Evolutionary conservation across 768 basidiomycete genomes (phyloP).

Genomic region (Tylopilus sp.): DNA sequence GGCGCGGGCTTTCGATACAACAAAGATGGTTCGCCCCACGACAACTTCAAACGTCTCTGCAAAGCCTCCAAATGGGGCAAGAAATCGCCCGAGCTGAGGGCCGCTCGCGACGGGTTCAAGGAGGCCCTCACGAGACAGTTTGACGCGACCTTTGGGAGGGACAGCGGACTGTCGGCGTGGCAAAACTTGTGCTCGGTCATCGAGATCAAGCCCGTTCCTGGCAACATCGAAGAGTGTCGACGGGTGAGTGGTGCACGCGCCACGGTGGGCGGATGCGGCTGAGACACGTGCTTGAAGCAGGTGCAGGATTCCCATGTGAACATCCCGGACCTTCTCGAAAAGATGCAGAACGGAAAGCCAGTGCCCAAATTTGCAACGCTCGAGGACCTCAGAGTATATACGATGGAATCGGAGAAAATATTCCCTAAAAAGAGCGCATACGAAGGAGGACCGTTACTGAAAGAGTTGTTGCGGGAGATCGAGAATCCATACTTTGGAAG

Average conservation of each 20-base stretch:
- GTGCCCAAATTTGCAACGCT: conserved; percentile 26
- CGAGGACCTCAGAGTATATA: conserved; percentile 25
- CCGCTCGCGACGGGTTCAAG: conserved; percentile 4
- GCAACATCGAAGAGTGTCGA: conserved; percentile 12
- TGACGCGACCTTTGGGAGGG: conserved; percentile 20
- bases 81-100: not conserved
- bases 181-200: conserved; percentile 23
- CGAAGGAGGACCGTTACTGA: conserved; percentile 30
- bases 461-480: conserved; percentile 30
- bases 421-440: conserved; percentile 28
- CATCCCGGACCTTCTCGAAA: conserved; percentile 32
- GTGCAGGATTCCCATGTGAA: conserved; percentile 32
- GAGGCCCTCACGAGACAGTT: conserved; percentile 24
- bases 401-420: conserved; percentile 12
- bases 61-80: not conserved
- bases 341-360: conserved; percentile 1
- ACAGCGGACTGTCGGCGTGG: conserved; percentile 18
- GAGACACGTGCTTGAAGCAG: not conserved
- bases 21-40: conserved; percentile 6
- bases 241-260: conserved; percentile 5
- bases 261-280: not conserved
- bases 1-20: conserved; percentile 13
- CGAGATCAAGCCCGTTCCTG: conserved; percentile 20
- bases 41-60: conserved; percentile 20
- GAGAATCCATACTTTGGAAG: conserved; percentile 12